Conservation (phyloP, 768 basidiomycete genomes). For the Serpula lacrymans region DNA sequence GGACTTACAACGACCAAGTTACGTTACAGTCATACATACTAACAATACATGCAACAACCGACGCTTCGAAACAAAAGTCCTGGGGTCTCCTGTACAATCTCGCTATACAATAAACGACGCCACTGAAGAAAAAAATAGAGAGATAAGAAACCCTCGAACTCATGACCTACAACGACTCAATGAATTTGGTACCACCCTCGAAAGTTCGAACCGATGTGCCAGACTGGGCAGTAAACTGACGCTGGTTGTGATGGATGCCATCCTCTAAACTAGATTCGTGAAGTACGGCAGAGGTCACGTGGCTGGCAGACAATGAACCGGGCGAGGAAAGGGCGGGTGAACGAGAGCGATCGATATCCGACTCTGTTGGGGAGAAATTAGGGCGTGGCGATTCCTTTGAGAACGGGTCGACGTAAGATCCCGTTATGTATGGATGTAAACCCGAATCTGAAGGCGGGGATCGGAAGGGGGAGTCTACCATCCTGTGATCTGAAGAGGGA, state of each 20-base stretch:
- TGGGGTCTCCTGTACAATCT: no score
- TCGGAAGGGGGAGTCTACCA: constrained; percentile 27
- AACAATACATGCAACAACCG: no score
- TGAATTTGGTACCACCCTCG: constrained; percentile 45
- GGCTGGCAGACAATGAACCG: constrained; percentile 16
- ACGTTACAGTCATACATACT: no score
- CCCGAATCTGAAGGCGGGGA: constrained; percentile 20
- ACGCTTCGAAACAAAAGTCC: no score
- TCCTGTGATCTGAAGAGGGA: no score
- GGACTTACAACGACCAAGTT: no score
- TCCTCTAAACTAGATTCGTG: constrained; percentile 13
- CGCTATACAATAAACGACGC: no score
- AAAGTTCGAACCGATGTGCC: constrained; percentile 34
- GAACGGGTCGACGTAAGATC: constrained; percentile 18
- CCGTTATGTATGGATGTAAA: constrained; percentile 8
- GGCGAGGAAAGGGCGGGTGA: constrained; percentile 25
- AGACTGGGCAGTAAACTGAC: constrained; percentile 21
- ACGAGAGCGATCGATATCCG: constrained; percentile 18
- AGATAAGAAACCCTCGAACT: neutral
- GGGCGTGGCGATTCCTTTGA: constrained; percentile 11
- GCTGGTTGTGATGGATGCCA: constrained; percentile 9
- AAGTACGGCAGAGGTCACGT: constrained; percentile 13
- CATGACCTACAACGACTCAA: constrained; percentile 35
- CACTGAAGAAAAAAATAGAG: neutral
- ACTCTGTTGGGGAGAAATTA: constrained; percentile 6